These are phyloP conservation scores for Pholiota microspora DNA, from an alignment of 768 basidiomycete species.

Conservation along the genomic window DNA sequence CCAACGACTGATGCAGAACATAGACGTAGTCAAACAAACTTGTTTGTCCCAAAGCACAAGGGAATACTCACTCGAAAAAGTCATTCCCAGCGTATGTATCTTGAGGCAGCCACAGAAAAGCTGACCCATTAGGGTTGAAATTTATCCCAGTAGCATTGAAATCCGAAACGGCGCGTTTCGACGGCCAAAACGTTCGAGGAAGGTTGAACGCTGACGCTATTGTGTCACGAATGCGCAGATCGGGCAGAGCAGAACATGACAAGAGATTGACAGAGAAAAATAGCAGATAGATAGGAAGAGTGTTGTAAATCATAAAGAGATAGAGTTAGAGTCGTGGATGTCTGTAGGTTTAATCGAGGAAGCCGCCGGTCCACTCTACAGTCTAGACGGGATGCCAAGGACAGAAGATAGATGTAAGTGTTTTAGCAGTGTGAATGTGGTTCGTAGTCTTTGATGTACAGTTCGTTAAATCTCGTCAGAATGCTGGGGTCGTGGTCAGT, in stretches of 20 bases:
- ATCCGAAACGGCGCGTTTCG: background rate
- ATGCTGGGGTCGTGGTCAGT: background rate
- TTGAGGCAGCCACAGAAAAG: conserved; percentile 64
- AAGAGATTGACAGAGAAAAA: background rate
- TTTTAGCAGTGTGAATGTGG: background rate
- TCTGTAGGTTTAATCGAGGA: background rate
- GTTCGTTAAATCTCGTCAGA: background rate
- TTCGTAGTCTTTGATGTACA: background rate
- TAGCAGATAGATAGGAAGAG: conserved; percentile 1
- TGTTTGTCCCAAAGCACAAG: background rate
- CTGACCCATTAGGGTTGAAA: conserved; percentile 44
- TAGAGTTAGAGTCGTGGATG: background rate
- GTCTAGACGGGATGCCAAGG: background rate
- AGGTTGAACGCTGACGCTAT: background rate
- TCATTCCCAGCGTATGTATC: conserved; percentile 63
- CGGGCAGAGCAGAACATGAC: background rate
- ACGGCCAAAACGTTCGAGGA: background rate
- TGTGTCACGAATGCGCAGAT: conserved; percentile 3
- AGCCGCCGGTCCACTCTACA: background rate
- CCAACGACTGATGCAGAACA: background rate
- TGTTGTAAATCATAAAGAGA: conserved; percentile 1
- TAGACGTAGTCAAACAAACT: background rate
- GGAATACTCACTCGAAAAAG: conserved; percentile 64
- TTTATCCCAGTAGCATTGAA: conserved; percentile 27
- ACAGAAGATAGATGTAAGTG: background rate